These are phyloP conservation scores for Candida albicans DNA, from an alignment of 1,139 yeast genomes.

Conservation along the genomic window DNA sequence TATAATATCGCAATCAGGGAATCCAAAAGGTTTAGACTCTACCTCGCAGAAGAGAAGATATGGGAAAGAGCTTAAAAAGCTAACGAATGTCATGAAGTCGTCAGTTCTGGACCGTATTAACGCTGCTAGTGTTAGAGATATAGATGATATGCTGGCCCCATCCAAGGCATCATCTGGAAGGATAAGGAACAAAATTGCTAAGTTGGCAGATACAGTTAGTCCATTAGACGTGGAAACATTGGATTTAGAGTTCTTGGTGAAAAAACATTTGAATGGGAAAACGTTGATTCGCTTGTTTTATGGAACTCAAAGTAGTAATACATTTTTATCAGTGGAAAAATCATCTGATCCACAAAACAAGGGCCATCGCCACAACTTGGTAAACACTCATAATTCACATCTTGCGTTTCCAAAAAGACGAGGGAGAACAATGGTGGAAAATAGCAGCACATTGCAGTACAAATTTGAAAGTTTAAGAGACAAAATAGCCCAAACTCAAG, in stretches of 20 bases:
- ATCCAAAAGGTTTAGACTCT: background rate
- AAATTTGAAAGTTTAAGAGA: conserved; percentile 40
- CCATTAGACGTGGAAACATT: conserved; percentile 47
- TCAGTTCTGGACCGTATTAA: conserved; percentile 66
- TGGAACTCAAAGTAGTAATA: conserved; percentile 19
- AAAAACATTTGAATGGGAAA: conserved; percentile 35
- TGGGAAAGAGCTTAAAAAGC: conserved; percentile 55
- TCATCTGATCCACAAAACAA: background rate
- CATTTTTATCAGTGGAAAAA: conserved; percentile 1
- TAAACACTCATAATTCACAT: conserved; percentile 14
- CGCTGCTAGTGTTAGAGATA: conserved; percentile 30
- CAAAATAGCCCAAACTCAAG: conserved; percentile 29
- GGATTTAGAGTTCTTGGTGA: conserved; percentile 39
- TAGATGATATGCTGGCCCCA: conserved; percentile 21
- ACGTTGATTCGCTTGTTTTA: conserved; percentile 37
- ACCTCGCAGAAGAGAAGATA: conserved; percentile 30
- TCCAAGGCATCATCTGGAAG: conserved; percentile 25
- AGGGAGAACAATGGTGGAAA: conserved; percentile 13
- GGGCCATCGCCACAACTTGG: conserved; percentile 10
- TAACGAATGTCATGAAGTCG: conserved; percentile 66
- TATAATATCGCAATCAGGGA: conserved; percentile 2
- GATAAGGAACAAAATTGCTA: conserved; percentile 37
- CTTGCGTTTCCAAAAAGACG: conserved; percentile 10
- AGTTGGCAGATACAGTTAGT: conserved; percentile 35
- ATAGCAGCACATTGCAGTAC: conserved; percentile 18